Evolutionary conservation across 768 basidiomycete genomes (phyloP), one percentile per base, ranked within the genome.

Genomic region (Boletus sp.): DNA sequence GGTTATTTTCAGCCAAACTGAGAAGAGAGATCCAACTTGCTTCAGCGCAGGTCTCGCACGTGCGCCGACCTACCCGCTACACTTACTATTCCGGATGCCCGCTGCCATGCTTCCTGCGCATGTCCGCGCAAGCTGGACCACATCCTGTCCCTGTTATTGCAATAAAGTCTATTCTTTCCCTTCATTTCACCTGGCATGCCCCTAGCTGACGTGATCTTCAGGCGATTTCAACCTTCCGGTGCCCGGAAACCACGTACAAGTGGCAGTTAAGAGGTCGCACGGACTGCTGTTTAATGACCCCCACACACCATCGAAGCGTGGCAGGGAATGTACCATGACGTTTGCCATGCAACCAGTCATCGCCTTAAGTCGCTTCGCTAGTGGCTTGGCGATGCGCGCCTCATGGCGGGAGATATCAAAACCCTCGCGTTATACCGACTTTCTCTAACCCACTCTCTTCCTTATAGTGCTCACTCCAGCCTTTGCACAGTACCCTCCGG

Each of bases 401-500:
- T 61, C 61, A 39, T 61, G 68, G 69, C 37, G 35, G 11, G 40
- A 56, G 67, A 61, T 71, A 71, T 70, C 68, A 67, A 70, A 70
- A 70, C 51, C 61, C 67, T 52, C 52, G 55, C 47, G 47, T 54
- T 49, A 54, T 60, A 44, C 50, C 47, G 33, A 17, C 28, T 46
- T 46, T 49, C 18, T 30, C 32, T 57, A 68, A 60, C 56, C 55
- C 59, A 52, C 59, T 35, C 47, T 44, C 42, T 41, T 39, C 44
- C 48, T 51, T 47, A n/a, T n/a, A 6, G 58, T 58, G 20, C 49
- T 52, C 53, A 6, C 47, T 41, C 30, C 33, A 45, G 11, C 33
- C 42, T 42, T 44, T 47, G 50, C 45, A 54, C n/a, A 30, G 17
- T 29, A 47, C 39, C 29, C 49, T 33, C 58, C 32, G 30, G 29